Evolutionary conservation across 108 stramenopile genomes (phyloP), one percentile per base, ranked within the genome.

Genomic region (Fistulifera pelliculosa): DNA sequence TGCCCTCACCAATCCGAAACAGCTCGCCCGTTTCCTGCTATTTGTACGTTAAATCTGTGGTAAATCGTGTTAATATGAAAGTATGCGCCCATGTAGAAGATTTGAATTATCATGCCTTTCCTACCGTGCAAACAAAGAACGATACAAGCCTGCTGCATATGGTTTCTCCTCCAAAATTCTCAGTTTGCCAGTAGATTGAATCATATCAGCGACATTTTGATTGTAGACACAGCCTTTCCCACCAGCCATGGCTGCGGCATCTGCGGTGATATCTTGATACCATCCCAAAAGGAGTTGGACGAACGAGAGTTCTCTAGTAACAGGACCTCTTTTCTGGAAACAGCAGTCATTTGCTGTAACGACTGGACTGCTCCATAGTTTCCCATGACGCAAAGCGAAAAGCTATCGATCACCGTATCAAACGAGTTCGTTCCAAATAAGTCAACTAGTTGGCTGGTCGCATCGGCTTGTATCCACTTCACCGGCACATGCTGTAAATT

Each of bases 221-320:
- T 93, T 88, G 76, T 87, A 88, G 35, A 88, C 52, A 55, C 91
- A 93, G 15, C 91, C 90, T 58, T 87, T 88, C 8, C 91, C 91
- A 38, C 91, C 91, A 11, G 71, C 41, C n/a, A 65, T 58, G 16
- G 86, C 83, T 1, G 86, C 86, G 8, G 75, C 45, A 17, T 65
- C 54, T 4, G 91, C 86, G 6, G 91, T 93, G 2, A 68, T 12
- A 59, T 93, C 91, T 57, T 88, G 86, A 60, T 93, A 93, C 52
- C 42, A 63, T 1, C 81, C 91, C 25, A 93, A 58, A 81, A 39
- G 1, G 80, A 65, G 57, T 83, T 84, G 3, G 71, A 71, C 27
- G 91, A 79, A 38, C 85, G 61, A 26, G 75, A 70, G 56, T 93
- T 93, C 67, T 94, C 93, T 47, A 94, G 49, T 11, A 94, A 64